Evolutionary conservation across 345 rosid genomes (phyloP), one percentile per base, ranked within the genome.

Genomic region (Salix exigua): DNA sequence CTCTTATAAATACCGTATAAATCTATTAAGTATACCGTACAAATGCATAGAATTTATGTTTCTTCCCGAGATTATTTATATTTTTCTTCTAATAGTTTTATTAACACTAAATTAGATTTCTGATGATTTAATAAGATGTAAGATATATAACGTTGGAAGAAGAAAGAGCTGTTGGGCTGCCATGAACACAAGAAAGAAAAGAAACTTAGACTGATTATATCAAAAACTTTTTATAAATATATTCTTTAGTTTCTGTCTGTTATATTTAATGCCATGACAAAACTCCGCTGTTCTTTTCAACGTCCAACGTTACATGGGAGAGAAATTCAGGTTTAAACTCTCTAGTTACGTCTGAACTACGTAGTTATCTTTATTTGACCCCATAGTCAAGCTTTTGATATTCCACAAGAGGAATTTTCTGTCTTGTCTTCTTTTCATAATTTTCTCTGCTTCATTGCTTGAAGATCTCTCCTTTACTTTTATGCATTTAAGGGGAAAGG

Each of bases 371-470:
- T 31, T 14, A 46, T 70, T 30, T 62, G 18, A 38, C 30, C 9
- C 13, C 11, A 50, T 1, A 42, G 11, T 58, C 72, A 76, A 68
- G 26, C 14, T 48, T 42, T 16, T 7, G 17, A 14, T 10, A 8
- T 44, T 46, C 53, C 46, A 26, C 25, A 68, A 19, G 26, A 12
- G 30, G 73, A 55, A 26, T 76, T 68, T 76, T 76, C 79, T 68
- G 6, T 5, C 12, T 11, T 4, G n/a, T 4, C 30, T 62, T 58
- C 35, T 46, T 62, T 70, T 28, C 48, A 7, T 10, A n/a, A 23
- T 70, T 44, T 65, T 53, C 53, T 35, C 14, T 63, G 64, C 71
- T 50, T 38, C 72, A 37, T 70, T 66, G 66, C 31, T 3, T 17
- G 18, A 26, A 65, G 63, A n/a, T 50, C 55, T 53, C 33, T 50